phyloP scores from a whole-genome alignment of 1,284 basidiomycete genomes.

The Moesziomyces antarcticus region DNA sequence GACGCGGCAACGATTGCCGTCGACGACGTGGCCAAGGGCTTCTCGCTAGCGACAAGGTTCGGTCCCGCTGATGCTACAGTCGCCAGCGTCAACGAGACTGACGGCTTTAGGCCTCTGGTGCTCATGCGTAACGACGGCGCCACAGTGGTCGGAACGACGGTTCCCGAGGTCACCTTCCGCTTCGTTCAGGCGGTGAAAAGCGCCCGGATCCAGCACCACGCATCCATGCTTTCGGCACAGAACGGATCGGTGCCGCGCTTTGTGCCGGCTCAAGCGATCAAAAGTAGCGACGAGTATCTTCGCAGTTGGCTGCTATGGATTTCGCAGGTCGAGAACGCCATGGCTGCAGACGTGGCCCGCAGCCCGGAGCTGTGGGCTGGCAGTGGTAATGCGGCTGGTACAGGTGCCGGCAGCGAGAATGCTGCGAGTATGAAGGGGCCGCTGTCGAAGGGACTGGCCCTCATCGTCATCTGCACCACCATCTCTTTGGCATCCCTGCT shows the following conservation, averaged over 20 bases:
- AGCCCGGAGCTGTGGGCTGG: slow-evolving; percentile 39
- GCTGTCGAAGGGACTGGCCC: not conserved
- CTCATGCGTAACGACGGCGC: slow-evolving; percentile 49
- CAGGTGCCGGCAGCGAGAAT: not conserved
- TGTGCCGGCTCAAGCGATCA: slow-evolving; percentile 18
- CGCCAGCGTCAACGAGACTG: slow-evolving; percentile 13
- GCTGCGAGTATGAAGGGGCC: not conserved
- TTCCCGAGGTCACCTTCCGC: slow-evolving; percentile 36
- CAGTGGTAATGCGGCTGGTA: not conserved
- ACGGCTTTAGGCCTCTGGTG: slow-evolving; percentile 41
- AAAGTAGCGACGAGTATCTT: slow-evolving; percentile 28
- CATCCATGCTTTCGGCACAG: not conserved
- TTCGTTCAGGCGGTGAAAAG: slow-evolving; percentile 38
- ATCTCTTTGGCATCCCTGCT: not conserved
- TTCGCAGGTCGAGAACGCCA: slow-evolving; percentile 22
- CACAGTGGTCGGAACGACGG: slow-evolving; percentile 25
- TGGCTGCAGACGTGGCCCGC: slow-evolving; percentile 23
- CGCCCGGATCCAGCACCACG: slow-evolving; percentile 28
- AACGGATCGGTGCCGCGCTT: slow-evolving; percentile 15
- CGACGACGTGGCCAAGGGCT: slow-evolving; percentile 34
- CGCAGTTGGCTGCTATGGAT: slow-evolving; percentile 44
- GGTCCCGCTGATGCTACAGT: slow-evolving; percentile 12
- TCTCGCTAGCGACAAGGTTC: slow-evolving; percentile 22
- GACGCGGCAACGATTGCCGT: slow-evolving; percentile 14
- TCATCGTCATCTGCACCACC: not conserved